Conservation (phyloP, 208 protist genomes). For the Acanthamoeba sp. region DNA sequence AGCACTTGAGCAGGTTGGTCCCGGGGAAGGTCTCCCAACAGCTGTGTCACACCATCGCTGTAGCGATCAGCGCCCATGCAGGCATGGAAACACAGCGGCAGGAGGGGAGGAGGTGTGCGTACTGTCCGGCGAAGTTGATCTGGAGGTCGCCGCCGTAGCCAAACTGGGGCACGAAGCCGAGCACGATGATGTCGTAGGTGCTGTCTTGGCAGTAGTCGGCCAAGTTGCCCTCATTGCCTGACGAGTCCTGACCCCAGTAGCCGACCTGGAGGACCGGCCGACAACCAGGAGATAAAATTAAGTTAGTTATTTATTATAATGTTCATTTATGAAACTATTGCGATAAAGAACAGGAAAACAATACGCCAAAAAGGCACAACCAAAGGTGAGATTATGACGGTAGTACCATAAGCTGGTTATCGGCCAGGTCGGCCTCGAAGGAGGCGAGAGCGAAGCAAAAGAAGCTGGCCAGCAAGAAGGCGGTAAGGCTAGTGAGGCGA, state of each 20-base stretch:
- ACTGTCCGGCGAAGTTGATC: slow-evolving; percentile 23
- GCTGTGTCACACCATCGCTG: not conserved
- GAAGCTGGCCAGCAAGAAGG: not conserved
- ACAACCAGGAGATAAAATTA: no score
- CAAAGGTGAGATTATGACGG: no score
- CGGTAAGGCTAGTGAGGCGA: not conserved
- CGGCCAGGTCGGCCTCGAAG: not conserved
- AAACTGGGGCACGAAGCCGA: slow-evolving; percentile 70
- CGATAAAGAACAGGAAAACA: not conserved
- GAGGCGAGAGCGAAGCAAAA: not conserved
- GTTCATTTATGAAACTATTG: no score
- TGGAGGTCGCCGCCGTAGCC: slow-evolving; percentile 38
- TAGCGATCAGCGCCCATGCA: not conserved
- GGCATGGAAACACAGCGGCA: not conserved
- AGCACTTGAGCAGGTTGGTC: slow-evolving; percentile 16
- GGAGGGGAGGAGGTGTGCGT: not conserved
- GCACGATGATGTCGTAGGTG: slow-evolving; percentile 79
- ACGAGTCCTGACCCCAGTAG: slow-evolving; percentile 64
- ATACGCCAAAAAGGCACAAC: no score
- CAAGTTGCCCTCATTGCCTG: slow-evolving; percentile 46
- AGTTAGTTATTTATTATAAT: no score
- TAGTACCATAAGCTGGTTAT: not conserved
- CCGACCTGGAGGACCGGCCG: not conserved
- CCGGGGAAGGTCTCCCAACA: slow-evolving; percentile 26
- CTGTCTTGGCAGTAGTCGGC: slow-evolving; percentile 67